Percentiles rank a stretch among this genome's conserved stretches.
Conservation (phyloP, 768 basidiomycete species). For the Boletellus ananiceps region DNA sequence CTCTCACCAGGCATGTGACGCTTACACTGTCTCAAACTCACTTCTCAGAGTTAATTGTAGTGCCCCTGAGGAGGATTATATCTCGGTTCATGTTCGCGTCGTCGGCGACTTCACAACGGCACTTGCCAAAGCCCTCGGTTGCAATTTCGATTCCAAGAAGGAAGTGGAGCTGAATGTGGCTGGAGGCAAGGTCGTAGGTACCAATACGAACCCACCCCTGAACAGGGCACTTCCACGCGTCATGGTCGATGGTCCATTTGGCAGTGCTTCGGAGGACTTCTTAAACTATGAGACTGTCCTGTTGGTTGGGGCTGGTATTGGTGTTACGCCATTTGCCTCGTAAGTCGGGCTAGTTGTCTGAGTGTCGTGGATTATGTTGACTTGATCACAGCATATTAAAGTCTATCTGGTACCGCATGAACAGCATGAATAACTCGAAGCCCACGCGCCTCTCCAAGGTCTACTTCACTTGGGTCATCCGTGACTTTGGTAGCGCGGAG, state of each 20-base stretch:
- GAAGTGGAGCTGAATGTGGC: constrained; percentile 39
- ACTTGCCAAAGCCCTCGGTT: constrained; percentile 77
- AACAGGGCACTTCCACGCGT: constrained; percentile 80
- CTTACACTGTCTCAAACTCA: neutral
- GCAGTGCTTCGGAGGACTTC: constrained; percentile 88
- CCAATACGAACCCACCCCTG: constrained; percentile 52
- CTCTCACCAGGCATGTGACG: constrained; percentile 63
- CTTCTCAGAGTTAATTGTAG: constrained; percentile 32
- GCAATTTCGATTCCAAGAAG: constrained; percentile 63
- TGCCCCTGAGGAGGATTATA: constrained; percentile 93
- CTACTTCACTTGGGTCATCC: constrained; percentile 94
- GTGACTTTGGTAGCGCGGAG: constrained; percentile 83
- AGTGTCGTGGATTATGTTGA: constrained; percentile 1
- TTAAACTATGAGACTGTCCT: constrained; percentile 85
- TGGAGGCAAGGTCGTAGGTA: constrained; percentile 60
- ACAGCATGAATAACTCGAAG: constrained; percentile 70
- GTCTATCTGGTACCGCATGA: constrained; percentile 96
- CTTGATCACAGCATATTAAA: constrained; percentile 62
- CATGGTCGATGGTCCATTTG: constrained; percentile 97
- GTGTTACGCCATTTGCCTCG: constrained; percentile 95
- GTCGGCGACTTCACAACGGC: constrained; percentile 90
- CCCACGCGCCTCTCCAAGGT: constrained; percentile 85
- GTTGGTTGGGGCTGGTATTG: constrained; percentile 92
- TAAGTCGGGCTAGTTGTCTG: constrained; percentile 37
- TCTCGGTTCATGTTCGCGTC: constrained; percentile 89